Evolutionary conservation across 2,329 filamentous ascomycete genomes (phyloP), one percentile per base, ranked within the genome.

Genomic region (Sporothrix schenckii): DNA sequence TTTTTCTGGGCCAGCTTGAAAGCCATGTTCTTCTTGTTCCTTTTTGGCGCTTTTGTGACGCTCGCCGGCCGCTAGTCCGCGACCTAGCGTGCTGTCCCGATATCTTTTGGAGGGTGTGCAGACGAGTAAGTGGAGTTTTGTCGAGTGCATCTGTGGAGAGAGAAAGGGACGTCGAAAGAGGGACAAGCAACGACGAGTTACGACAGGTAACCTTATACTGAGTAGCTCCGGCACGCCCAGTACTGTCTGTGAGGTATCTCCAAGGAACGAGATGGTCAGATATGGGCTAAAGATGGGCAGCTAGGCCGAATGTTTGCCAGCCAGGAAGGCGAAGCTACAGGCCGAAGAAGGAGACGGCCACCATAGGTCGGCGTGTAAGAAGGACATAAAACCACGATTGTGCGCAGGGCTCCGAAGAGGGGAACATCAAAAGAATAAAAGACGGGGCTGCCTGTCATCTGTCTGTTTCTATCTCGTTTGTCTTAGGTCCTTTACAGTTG

Each of bases 111-210:
- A 34, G 65, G 49, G 63, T 54, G 65, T 67, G 65, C 30, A 53
- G 65, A 67, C 65, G 34, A 50, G 61, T 52, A 67, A 67, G 65
- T 67, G 65, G 65, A 67, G 30, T 53, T 34, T 3, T 41, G n/a
- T 53, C 49, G 49, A 41, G 49, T 53, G 30, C 19, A 41, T 21
- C 63, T 66, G 58, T 47, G 39, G 58, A 44, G 34, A 34, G 34
- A 34, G 27, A 39, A 30, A 39, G 19, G 53, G 14, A 60, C 27
- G 4, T 30, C 27, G 34, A 60, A 34, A 30, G 56, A 41, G 56
- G 14, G 41, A 47, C 49, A 19, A 50, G 54, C 9, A 3, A 39
- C 11, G 27, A 39, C 54, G 34, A 58, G 54, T n/a, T 58, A 58
- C 54, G 27, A 58, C 54, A n/a, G 39, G 54, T 16, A n/a, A 7